Evolutionary conservation across 2,329 filamentous ascomycete genomes (phyloP), one percentile per base, ranked within the genome.

Genomic region (Parastagonospora nodorum): DNA sequence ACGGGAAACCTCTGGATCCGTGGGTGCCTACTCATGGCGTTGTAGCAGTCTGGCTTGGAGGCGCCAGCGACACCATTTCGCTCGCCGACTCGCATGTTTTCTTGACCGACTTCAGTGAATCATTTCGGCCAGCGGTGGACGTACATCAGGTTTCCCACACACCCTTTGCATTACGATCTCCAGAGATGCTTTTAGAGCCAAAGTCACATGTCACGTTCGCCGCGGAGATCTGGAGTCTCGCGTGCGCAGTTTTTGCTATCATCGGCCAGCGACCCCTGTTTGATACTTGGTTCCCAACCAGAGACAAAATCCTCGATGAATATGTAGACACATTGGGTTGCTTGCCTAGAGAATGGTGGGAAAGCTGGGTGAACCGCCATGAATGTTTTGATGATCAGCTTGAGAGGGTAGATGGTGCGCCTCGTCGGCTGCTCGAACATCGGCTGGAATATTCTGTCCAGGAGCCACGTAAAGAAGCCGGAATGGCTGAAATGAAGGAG

Each of bases 11-110:
- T 43, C 50, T 53, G 14, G 47, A 52, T 42, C 45, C 27, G 14
- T 53, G 52, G 50, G 55, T 55, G n/a, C 49, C 55, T n/a, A 16
- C 46, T 28, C 29, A 50, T 35, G 55, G 49, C 35, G 50, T 58
- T n/a, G 31, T 55, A 27, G 37, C 49, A 27, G 44, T 55, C 6
- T 55, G 51, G 44, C 36, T 51, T 37, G 51, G 51, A 45, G 45
- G 35, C 16, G 39, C 19, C 16, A 37, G 44, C 30, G 48, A 54
- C n/a, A 27, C 28, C 5, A 32, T 57, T 27, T 50, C 51, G 5
- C 39, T 51, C 8, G 14, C 38, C 30, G 43, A 51, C 10, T 45
- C 53, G 10, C 41, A 27, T 28, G 44, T 57, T 16, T 44, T 57
- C 27, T 32, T 53, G 8, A 53, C 9, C 19, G 50, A 57, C 36